Evolutionary conservation across 2,329 filamentous ascomycete genomes (phyloP), one percentile per base, ranked within the genome.

Genomic region (Ciborinia camelliae): DNA sequence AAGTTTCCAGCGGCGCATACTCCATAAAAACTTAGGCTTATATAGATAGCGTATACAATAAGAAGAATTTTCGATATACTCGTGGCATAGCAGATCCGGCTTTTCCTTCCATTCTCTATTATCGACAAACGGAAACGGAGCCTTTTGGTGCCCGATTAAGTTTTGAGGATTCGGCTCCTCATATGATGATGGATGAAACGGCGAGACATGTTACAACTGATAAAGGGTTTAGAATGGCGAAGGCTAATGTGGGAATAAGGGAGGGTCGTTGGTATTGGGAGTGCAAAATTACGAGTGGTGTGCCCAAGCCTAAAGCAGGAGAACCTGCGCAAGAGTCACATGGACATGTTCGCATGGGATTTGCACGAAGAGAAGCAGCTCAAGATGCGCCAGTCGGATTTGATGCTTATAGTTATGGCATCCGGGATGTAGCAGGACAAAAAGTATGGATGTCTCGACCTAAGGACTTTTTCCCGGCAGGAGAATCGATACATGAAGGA

Each of bases 261-360:
- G 91, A 98, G 77, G 95, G 95, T 0, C 86, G 90, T 39, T 92
- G 91, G 81, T 99, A 96, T 77, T 99, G 92, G 82, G 95, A 99
- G 78, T 92, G 94, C 77, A 93, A 90, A 73, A 86, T 99, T 62
- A 88, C 93, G 12, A 86, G 88, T 69, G 95, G 95, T 43, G 87
- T 91, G 50, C 80, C 85, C 3, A 77, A 77, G 58, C 66, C 69
- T 52, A 72, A 70, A 65, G 64, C 65, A 61, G 68, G 67, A 52
- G 69, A 68, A 45, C 54, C 67, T 14, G 65, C 62, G 73, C 67
- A 69, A 41, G 67, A 51, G 10, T 65, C 69, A 18, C 69, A 68
- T 51, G 83, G 81, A 73, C 90, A 83, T 74, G 88, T 98, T 30
- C 90, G 95, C 9, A 85, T 98, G 75, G 96, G 96, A 4, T 98